Percentiles rank a stretch among this genome's conserved stretches.
Conservation (phyloP, 2,329 filamentous ascomycete species). For the Cladophialophora carrionii region DNA sequence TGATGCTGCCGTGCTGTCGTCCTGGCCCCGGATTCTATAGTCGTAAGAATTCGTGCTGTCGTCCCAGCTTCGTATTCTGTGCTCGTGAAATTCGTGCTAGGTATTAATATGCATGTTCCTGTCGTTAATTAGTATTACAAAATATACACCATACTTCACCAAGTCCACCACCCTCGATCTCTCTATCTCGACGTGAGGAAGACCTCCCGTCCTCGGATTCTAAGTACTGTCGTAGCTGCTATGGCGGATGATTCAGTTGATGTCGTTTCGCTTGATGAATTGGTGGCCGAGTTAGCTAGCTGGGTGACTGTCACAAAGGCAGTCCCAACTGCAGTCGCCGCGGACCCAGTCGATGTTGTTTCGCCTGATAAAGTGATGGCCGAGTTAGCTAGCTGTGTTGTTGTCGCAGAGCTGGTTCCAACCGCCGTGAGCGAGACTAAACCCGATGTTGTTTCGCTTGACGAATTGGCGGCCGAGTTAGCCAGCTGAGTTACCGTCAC, state of each 20-base stretch:
- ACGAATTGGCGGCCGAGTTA: not conserved
- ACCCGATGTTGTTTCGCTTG: not conserved
- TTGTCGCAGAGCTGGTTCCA: not conserved
- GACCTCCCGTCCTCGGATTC: conserved; percentile 30
- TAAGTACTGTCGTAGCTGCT: conserved; percentile 26
- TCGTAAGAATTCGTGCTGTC: not conserved
- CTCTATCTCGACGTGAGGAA: conserved; percentile 21
- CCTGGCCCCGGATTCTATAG: not conserved
- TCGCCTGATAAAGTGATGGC: not conserved
- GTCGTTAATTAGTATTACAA: conserved; percentile 13
- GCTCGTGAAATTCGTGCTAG: not conserved
- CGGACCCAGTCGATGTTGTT: not conserved
- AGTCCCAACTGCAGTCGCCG: conserved; percentile 8
- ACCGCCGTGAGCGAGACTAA: conserved; percentile 2
- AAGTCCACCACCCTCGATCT: not conserved
- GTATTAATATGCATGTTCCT: conserved; percentile 19
- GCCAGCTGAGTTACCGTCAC: not conserved
- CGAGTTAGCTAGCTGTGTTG: not conserved
- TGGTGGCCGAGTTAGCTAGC: not conserved
- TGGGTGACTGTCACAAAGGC: not conserved
- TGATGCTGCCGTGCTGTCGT: not conserved
- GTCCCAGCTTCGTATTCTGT: not conserved
- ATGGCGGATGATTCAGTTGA: conserved; percentile 1
- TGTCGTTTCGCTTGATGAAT: not conserved
- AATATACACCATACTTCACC: conserved; percentile 15